Conservation (phyloP, 2,329 filamentous ascomycete genomes). For the Colletotrichum scovillei region DNA sequence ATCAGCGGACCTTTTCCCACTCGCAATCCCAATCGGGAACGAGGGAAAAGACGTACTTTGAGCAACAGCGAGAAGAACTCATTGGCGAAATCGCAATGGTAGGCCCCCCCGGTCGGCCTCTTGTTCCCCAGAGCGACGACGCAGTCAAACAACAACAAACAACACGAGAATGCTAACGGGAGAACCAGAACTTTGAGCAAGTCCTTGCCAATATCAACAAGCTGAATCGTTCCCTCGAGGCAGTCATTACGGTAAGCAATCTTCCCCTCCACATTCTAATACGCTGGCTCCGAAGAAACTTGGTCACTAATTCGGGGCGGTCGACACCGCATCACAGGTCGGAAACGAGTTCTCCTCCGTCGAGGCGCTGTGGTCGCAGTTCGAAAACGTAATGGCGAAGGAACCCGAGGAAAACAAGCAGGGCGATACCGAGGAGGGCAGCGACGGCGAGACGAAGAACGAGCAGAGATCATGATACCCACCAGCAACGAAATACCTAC, state of each 20-base stretch:
- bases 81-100: constrained; percentile 80
- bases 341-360: constrained; percentile 98
- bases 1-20: constrained; percentile 35
- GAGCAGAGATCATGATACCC: constrained; percentile 40
- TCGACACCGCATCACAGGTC: constrained; percentile 62
- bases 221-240: constrained; percentile 90
- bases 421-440: constrained; percentile 37
- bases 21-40: constrained; percentile 31
- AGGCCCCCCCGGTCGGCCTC: constrained; percentile 31
- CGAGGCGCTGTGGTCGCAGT: constrained; percentile 96
- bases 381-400: constrained; percentile 94
- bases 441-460: constrained; percentile 41
- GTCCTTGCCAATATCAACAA: constrained; percentile 97
- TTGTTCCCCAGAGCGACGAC: neutral
- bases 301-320: neutral
- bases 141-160: constrained; percentile 50
- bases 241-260: constrained; percentile 79
- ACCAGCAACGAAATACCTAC: neutral
- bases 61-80: constrained; percentile 79
- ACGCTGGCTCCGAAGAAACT: no score
- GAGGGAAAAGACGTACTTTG: constrained; percentile 73
- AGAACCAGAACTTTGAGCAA: constrained; percentile 78
- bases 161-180: neutral
- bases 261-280: no score
- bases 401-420: constrained; percentile 55